Evolutionary conservation across 495 filamentous ascomycete genomes (phyloP), one percentile per base, ranked within the genome.

Genomic region (Neurospora sublineolata): DNA sequence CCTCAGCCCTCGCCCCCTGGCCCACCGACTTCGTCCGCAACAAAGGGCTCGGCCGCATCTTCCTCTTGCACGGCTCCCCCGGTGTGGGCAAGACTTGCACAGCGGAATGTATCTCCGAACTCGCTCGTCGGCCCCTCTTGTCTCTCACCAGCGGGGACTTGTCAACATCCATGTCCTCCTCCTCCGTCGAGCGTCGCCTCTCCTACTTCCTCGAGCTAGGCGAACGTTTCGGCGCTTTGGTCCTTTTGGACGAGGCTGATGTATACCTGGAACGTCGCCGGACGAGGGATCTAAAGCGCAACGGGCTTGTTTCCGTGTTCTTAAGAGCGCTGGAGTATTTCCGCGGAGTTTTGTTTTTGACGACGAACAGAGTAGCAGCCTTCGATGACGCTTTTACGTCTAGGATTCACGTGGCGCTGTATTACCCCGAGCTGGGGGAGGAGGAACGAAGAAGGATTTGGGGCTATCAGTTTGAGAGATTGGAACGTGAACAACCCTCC

Each of bases 251-350:
- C 76, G 82, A 84, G 69, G 82, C 82, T 5, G 82, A 84, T 70
- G 82, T 84, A 33, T 84, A 81, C 76, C 79, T 84, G 5, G 92
- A 94, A 81, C 86, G 89, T 69, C 89, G 92, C 20, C 88, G 86
- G 1, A 85, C 90, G 42, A 84, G 88, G 72, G 90, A 94, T 74
- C 87, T 94, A 73, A 86, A 87, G 74, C 87, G 92, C 70, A 94
- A 94, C 75, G 90, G 90, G 1, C 84, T 94, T 0, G 92, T 94
- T 23, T 90, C 88, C 71, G 89, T 94, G 67, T 83, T 83, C 74
- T 72, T 83, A 14, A 76, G 81, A 33, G 81, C 79, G 0, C 76
- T 84, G 67, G 82, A 84, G 74, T 82, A 82, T 72, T 84, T 82
- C 77, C 73, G 76, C 18, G 81, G 82, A 38, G 77, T 82, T 33